Evolutionary conservation across 2,329 filamentous ascomycete genomes (phyloP).

Genomic region (Fusarium avenaceum): DNA sequence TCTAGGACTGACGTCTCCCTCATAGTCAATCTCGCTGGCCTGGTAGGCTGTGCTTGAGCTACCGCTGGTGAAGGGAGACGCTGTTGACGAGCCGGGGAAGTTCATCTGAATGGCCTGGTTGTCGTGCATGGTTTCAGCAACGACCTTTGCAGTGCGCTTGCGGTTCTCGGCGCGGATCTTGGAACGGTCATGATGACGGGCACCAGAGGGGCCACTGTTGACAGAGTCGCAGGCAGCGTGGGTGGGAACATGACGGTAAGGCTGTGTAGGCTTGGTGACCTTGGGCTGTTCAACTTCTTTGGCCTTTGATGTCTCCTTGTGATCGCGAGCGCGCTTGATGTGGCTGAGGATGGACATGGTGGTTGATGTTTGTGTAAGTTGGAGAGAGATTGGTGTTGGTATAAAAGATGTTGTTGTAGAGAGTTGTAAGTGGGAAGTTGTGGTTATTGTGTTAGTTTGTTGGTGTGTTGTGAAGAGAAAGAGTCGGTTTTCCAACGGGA

Average conservation of each 20-base stretch:
- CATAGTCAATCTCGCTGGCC: slow-evolving; percentile 52
- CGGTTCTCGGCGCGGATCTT: slow-evolving; percentile 66
- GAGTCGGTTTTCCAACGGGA: slow-evolving; percentile 7
- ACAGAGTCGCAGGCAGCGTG: slow-evolving; percentile 72
- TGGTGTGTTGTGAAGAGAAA: slow-evolving; percentile 9
- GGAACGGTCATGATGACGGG: slow-evolving; percentile 61
- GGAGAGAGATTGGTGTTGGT: not conserved
- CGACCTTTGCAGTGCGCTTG: slow-evolving; percentile 63
- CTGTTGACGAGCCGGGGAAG: slow-evolving; percentile 53
- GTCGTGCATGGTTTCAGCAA: slow-evolving; percentile 52
- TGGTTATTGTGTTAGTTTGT: slow-evolving; percentile 8
- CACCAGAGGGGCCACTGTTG: slow-evolving; percentile 65
- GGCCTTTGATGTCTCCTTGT: slow-evolving; percentile 67
- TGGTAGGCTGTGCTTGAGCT: slow-evolving; percentile 64
- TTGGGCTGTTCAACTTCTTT: slow-evolving; percentile 64
- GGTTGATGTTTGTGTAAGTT: slow-evolving; percentile 11
- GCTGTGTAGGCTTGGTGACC: slow-evolving; percentile 54
- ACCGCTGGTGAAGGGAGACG: slow-evolving; percentile 63
- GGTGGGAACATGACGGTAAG: slow-evolving; percentile 72
- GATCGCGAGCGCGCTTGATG: slow-evolving; percentile 65
- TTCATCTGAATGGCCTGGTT: slow-evolving; percentile 55
- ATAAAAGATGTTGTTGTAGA: not conserved
- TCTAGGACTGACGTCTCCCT: slow-evolving; percentile 39
- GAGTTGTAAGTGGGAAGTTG: not conserved
- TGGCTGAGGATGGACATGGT: slow-evolving; percentile 70